phyloP scores from a whole-genome alignment of 257 asterid genomes.

The Solanum etuberosum region DNA sequence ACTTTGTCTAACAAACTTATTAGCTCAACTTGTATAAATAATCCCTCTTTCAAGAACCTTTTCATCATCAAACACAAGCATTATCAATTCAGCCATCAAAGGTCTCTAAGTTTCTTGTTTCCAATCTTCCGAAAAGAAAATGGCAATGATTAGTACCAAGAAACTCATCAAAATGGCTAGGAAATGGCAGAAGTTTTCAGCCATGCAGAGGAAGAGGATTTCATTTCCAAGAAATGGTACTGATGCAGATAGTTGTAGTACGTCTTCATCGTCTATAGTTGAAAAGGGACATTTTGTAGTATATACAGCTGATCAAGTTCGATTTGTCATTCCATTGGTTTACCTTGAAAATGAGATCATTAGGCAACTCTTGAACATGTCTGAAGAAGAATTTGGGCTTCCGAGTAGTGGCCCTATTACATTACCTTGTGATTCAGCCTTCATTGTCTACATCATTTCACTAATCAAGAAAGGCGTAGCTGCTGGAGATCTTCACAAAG shows the following conservation, averaged over 20 bases:
- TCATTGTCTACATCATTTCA: neutral
- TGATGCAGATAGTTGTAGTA: neutral
- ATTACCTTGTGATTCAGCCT: neutral
- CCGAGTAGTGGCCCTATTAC: neutral
- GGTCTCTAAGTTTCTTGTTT: neutral
- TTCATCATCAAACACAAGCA: neutral
- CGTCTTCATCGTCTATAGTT: neutral
- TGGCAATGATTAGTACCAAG: neutral
- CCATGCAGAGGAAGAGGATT: neutral
- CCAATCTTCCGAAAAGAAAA: neutral
- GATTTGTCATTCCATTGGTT: neutral
- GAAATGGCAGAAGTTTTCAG: neutral
- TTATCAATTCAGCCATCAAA: neutral
- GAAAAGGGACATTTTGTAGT: neutral
- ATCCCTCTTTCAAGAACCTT: neutral
- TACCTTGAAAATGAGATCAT: neutral
- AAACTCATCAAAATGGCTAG: neutral
- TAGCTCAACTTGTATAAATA: neutral
- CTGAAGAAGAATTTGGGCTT: neutral
- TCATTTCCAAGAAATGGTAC: neutral
- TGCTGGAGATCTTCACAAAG: conserved; percentile 11
- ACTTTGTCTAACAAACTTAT: neutral
- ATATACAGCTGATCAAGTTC: neutral
- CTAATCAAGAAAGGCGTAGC: conserved; percentile 11
- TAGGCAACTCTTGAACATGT: neutral